Percentiles rank a stretch among this genome's conserved stretches.
Evolutionary conservation across 352 stramenopile genomes (phyloP).

Genomic region (Globisporangium solare): DNA sequence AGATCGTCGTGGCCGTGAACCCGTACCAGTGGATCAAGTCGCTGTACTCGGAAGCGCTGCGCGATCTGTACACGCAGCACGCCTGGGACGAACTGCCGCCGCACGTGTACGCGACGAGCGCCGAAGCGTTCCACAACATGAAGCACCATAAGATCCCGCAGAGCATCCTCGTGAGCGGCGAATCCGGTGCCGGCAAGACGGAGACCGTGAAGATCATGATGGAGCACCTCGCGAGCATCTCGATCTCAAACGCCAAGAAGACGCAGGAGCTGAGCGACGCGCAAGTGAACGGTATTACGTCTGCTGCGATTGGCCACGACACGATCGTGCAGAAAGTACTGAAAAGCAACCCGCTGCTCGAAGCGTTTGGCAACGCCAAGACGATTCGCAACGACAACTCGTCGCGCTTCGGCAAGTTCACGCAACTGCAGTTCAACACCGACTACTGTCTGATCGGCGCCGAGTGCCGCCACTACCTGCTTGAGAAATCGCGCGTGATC

Average conservation of each 20-base stretch:
- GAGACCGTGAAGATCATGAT: conserved; percentile 97
- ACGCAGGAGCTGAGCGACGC: conserved; percentile 10
- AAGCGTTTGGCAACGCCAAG: conserved; percentile 91
- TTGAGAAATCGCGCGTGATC: conserved; percentile 97
- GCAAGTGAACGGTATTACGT: conserved; percentile 69
- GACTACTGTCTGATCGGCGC: conserved; percentile 85
- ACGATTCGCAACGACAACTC: conserved; percentile 95
- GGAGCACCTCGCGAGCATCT: conserved; percentile 90
- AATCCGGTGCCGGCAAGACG: conserved; percentile 93
- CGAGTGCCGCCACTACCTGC: conserved; percentile 91
- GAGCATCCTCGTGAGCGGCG: conserved; percentile 77
- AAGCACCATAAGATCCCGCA: conserved; percentile 61
- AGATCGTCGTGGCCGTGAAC: conserved; percentile 97
- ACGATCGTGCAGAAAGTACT: conserved; percentile 85
- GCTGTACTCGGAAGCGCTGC: conserved; percentile 79
- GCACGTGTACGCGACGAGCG: conserved; percentile 89
- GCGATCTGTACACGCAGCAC: conserved; percentile 64
- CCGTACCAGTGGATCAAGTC: conserved; percentile 90
- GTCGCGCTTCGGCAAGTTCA: conserved; percentile 94
- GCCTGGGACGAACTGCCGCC: conserved; percentile 69
- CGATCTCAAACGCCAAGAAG: conserved; percentile 49
- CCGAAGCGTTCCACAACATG: conserved; percentile 82
- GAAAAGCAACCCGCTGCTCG: conserved; percentile 87
- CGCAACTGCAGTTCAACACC: conserved; percentile 90
- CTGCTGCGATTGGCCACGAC: conserved; percentile 66